Evolutionary conservation across 2,329 filamentous ascomycete species (phyloP).

Genomic region (Neophaeococcomyces mojaviensis): DNA sequence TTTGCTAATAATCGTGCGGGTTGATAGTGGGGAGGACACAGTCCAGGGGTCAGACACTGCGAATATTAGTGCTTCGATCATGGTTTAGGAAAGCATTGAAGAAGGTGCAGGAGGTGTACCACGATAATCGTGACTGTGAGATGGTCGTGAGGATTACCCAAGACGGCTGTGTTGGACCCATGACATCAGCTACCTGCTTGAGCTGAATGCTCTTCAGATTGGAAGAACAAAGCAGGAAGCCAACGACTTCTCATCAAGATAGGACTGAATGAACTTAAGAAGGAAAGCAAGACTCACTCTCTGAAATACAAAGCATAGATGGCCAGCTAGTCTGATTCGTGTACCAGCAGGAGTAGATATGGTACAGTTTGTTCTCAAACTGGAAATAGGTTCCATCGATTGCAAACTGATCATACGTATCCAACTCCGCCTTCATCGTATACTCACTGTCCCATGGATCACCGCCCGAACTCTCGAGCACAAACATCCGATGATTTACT

Average conservation of each 20-base stretch:
- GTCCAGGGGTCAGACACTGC: slow-evolving; percentile 41
- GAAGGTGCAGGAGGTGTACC: background rate
- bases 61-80: background rate
- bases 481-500: slow-evolving; percentile 46
- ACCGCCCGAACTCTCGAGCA: slow-evolving; percentile 35
- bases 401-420: slow-evolving; percentile 47
- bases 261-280: background rate
- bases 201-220: no score
- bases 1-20: slow-evolving; percentile 41
- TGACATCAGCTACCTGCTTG: no score
- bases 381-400: slow-evolving; percentile 49
- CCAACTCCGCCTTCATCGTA: slow-evolving; percentile 38
- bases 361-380: slow-evolving; percentile 34
- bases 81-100: background rate
- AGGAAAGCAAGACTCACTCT: slow-evolving; percentile 17
- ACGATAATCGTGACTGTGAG: no score
- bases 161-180: no score
- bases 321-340: slow-evolving; percentile 40
- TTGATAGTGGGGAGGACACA: slow-evolving; percentile 37
- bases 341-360: slow-evolving; percentile 36
- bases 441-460: slow-evolving; percentile 42
- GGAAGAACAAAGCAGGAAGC: no score
- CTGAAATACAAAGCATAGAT: slow-evolving; percentile 47
- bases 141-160: no score
- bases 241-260: no score